Evolutionary conservation across 148 eudicot genomes (phyloP).

Genomic region (Fagopyrum esculentum): DNA sequence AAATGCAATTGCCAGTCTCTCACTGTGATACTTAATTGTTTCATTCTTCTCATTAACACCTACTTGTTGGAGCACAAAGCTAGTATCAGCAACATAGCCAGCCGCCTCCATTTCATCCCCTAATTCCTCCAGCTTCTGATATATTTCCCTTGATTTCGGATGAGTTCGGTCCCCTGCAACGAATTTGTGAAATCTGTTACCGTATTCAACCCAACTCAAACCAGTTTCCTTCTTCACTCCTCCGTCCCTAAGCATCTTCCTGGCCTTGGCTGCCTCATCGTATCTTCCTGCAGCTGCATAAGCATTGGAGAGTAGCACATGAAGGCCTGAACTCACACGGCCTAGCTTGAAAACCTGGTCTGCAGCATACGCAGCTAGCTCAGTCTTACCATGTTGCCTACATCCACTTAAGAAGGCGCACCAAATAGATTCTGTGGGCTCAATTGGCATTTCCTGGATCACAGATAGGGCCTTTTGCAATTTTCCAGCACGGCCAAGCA

Average conservation of each 20-base stretch:
- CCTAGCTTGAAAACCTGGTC: conserved; percentile 68
- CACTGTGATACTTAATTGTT: conserved; percentile 65
- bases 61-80: conserved; percentile 63
- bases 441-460: conserved; percentile 61
- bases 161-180: conserved; percentile 66
- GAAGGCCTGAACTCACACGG: conserved; percentile 61
- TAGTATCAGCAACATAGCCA: conserved; percentile 82
- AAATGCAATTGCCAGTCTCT: conserved; percentile 81
- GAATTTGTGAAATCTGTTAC: conserved; percentile 58
- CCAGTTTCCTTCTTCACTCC: conserved; percentile 87
- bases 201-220: conserved; percentile 91
- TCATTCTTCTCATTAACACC: conserved; percentile 51
- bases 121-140: conserved; percentile 60
- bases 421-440: conserved; percentile 86
- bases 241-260: conserved; percentile 64
- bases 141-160: conserved; percentile 40
- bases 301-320: conserved; percentile 59
- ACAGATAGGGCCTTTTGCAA: conserved; percentile 52
- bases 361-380: conserved; percentile 79
- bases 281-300: conserved; percentile 78
- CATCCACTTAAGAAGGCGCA: conserved; percentile 80
- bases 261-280: conserved; percentile 76
- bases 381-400: conserved; percentile 50
- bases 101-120: conserved; percentile 55
- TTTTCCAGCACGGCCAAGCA: conserved; percentile 79